phyloP scores from a whole-genome alignment of 148 eudicot species.

The Spergularia bocconei region DNA sequence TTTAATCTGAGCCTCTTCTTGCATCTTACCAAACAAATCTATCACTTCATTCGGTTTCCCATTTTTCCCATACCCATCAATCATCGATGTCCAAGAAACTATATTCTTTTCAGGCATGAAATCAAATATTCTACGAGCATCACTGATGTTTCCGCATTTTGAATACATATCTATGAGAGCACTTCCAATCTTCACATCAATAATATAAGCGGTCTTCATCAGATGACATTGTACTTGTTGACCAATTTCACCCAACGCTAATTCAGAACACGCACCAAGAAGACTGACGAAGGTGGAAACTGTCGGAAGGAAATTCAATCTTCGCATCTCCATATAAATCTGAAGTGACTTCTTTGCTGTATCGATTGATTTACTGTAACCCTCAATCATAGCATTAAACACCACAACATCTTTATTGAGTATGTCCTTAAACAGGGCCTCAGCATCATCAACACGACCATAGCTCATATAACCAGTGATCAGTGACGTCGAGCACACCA shows the following conservation, averaged over 20 bases:
- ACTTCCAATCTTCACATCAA: slow-evolving; percentile 69
- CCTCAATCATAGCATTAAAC: slow-evolving; percentile 97
- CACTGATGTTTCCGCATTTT: slow-evolving; percentile 69
- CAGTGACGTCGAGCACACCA: slow-evolving; percentile 78
- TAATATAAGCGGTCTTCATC: slow-evolving; percentile 46
- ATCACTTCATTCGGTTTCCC: slow-evolving; percentile 72
- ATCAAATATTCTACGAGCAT: slow-evolving; percentile 67
- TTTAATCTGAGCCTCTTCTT: slow-evolving; percentile 17
- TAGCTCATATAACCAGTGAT: slow-evolving; percentile 70
- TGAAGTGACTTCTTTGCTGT: slow-evolving; percentile 63
- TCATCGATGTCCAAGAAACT: slow-evolving; percentile 94
- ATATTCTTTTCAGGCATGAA: slow-evolving; percentile 67
- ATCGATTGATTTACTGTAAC: slow-evolving; percentile 70
- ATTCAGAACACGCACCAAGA: slow-evolving; percentile 76
- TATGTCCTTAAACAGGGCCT: slow-evolving; percentile 52
- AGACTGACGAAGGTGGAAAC: slow-evolving; percentile 81
- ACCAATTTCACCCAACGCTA: slow-evolving; percentile 57
- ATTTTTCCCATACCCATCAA: slow-evolving; percentile 91
- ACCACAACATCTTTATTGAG: slow-evolving; percentile 71
- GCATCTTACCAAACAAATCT: slow-evolving; percentile 56
- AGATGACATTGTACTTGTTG: slow-evolving; percentile 71
- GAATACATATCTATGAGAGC: slow-evolving; percentile 91
- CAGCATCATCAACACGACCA: slow-evolving; percentile 60
- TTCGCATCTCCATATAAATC: slow-evolving; percentile 58
- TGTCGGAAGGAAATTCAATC: slow-evolving; percentile 56